Percentiles rank a stretch among this genome's conserved stretches.
phyloP scores from a whole-genome alignment of 331 rosid genomes.

The Quercus lobata region DNA sequence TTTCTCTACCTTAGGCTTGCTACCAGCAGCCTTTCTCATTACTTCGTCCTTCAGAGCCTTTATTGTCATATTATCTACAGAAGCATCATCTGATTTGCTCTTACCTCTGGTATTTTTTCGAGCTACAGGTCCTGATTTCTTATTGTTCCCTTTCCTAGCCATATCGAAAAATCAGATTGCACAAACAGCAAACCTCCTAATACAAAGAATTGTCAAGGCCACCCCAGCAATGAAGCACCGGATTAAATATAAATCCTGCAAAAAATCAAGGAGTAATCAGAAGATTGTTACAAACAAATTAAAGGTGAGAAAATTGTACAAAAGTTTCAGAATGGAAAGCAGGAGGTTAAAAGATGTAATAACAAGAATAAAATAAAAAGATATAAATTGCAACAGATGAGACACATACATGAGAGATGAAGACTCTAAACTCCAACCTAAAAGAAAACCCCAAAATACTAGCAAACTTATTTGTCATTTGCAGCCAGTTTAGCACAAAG shows the following conservation, averaged over 20 bases:
- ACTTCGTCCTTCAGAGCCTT: not conserved
- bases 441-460: not conserved
- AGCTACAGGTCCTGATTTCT: not conserved
- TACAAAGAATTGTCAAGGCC: not conserved
- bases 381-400: not conserved
- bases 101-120: not conserved
- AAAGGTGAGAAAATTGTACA: not conserved
- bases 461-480: not conserved
- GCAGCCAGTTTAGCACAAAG: not conserved
- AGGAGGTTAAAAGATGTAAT: not conserved
- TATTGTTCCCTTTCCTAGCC: not conserved
- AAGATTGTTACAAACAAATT: not conserved
- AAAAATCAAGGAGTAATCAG: not conserved
- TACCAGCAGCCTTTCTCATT: not conserved
- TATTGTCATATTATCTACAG: not conserved
- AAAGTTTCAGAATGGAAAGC: not conserved
- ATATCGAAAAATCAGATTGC: not conserved
- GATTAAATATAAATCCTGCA: not conserved
- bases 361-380: not conserved
- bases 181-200: not conserved
- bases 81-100: not conserved
- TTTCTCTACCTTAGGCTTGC: not conserved
- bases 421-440: not conserved
- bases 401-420: not conserved
- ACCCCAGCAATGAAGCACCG: not conserved